These are phyloP conservation scores for Myriosclerotinia curreyana DNA, from an alignment of 2,329 filamentous ascomycete species.

Conservation along the genomic window DNA sequence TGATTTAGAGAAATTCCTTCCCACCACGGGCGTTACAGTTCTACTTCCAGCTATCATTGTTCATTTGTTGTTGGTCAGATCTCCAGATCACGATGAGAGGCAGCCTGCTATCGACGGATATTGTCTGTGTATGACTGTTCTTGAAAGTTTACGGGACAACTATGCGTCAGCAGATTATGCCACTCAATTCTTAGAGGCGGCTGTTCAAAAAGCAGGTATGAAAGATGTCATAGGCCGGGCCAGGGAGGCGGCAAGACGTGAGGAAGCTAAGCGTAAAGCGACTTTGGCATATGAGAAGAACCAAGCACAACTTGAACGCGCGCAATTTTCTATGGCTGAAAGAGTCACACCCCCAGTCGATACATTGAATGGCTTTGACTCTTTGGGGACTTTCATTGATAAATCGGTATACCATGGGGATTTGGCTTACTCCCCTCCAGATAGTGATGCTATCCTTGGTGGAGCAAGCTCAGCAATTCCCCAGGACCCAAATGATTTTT, in stretches of 20 bases:
- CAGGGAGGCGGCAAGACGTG: constrained; percentile 6
- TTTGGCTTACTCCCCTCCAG: constrained; percentile 10
- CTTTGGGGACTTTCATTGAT: constrained; percentile 13
- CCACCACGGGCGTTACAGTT: constrained; percentile 87
- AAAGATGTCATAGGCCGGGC: constrained; percentile 29
- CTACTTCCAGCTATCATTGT: constrained; percentile 92
- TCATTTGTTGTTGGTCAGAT: constrained; percentile 89
- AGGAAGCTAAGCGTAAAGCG: constrained; percentile 11
- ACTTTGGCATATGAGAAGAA: constrained; percentile 7
- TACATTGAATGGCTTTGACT: constrained; percentile 7
- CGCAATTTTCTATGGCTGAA: background rate
- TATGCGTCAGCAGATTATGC: constrained; percentile 95
- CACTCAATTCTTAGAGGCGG: constrained; percentile 90
- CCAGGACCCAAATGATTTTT: constrained; percentile 7
- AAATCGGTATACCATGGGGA: constrained; percentile 6
- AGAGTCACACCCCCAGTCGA: background rate
- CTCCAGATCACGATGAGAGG: constrained; percentile 67
- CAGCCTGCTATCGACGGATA: constrained; percentile 76
- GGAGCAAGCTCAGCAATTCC: background rate
- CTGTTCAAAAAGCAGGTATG: constrained; percentile 82
- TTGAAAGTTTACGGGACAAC: constrained; percentile 81
- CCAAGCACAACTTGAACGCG: constrained; percentile 1
- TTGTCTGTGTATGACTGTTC: constrained; percentile 87
- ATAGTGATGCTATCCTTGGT: constrained; percentile 4
- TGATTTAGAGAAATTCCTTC: constrained; percentile 73